Evolutionary conservation across 75 land plant genomes (phyloP), one percentile per base, ranked within the genome.

Genomic region (Sequoia sempervirens): DNA sequence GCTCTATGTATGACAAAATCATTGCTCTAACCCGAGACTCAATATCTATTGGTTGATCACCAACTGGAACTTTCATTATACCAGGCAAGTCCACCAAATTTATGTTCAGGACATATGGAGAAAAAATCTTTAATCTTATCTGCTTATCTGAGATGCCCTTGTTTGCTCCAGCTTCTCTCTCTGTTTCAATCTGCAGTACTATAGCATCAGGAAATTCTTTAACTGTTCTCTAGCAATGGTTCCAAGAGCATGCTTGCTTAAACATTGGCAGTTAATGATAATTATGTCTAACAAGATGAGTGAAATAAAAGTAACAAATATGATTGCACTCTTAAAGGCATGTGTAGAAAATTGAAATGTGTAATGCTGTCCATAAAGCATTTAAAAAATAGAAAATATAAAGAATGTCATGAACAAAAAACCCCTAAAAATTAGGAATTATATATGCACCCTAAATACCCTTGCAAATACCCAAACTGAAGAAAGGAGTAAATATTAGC

Each of bases 21-120:
- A 96, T 96, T 61, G 92, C 92, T 80, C 96, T 81, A 45, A 91
- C 90, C 36, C 93, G 85, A 38, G 93, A 89, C 86, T 96, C 98
- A 83, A 96, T 95, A 86, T 96, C 98, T 81, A 90, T 82, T 10
- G 98, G 98, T 81, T 94, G 98, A 64, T 94, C 98, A 70, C 93
- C 94, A 47, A 96, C 94, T 74, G 98, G 95, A 74, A 96, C 98
- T 78, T 94, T 92, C 43, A 94, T 96, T 86, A 96, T 92, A 40
- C 98, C 96, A 75, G 96, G 98, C 76, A 96, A 85, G 83, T 96
- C 98, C 50, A 96, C 98, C 47, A 96, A 86, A 40, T 96, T 96
- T 23, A 96, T 94, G 83, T 96, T 93, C 84, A 93, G 91, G 43
- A 96, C 98, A 89, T 92, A 89, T 76, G 95, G 96, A 32, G 96